A percentile compares a stretch with the other conserved stretches of the same genome.
Evolutionary conservation across 2,329 filamentous ascomycete species (phyloP).

Genomic region (Aspergillaceae sp.): DNA sequence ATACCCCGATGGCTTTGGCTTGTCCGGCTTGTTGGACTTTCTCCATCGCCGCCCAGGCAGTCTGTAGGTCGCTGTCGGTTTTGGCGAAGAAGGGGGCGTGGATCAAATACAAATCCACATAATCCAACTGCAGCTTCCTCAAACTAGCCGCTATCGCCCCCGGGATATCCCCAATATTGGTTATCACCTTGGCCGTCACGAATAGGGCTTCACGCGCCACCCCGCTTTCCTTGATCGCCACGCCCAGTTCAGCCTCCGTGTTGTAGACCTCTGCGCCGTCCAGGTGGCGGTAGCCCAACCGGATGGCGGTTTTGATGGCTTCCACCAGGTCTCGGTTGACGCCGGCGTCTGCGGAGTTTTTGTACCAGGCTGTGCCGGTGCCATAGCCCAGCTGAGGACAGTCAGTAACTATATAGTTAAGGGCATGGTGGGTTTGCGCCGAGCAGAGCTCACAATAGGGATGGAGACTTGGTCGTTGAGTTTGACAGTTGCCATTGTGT

Average conservation of each 20-base stretch:
- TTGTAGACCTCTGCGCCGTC: constrained; percentile 54
- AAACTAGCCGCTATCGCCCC: constrained; percentile 48
- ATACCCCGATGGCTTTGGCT: constrained; percentile 54
- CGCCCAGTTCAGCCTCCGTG: constrained; percentile 42
- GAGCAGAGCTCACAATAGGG: constrained; percentile 40
- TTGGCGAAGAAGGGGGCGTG: constrained; percentile 53
- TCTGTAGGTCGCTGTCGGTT: constrained; percentile 46
- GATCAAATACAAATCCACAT: constrained; percentile 58
- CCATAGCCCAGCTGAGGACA: constrained; percentile 49
- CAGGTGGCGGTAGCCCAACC: constrained; percentile 52
- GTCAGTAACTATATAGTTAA: neutral
- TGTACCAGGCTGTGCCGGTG: constrained; percentile 58
- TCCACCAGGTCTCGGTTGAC: constrained; percentile 50
- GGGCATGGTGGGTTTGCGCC: neutral
- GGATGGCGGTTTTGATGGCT: constrained; percentile 48
- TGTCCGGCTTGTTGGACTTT: constrained; percentile 48
- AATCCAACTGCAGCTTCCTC: constrained; percentile 51
- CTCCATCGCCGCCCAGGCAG: constrained; percentile 54
- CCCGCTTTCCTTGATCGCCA: constrained; percentile 41
- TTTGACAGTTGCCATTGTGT: constrained; percentile 19
- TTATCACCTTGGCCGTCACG: constrained; percentile 50
- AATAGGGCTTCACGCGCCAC: constrained; percentile 42
- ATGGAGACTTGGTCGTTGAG: constrained; percentile 50
- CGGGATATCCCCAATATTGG: constrained; percentile 48
- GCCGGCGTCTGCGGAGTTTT: constrained; percentile 38